Conservation (phyloP, 2,329 filamentous ascomycete species). For the Macrophomina tecta region DNA sequence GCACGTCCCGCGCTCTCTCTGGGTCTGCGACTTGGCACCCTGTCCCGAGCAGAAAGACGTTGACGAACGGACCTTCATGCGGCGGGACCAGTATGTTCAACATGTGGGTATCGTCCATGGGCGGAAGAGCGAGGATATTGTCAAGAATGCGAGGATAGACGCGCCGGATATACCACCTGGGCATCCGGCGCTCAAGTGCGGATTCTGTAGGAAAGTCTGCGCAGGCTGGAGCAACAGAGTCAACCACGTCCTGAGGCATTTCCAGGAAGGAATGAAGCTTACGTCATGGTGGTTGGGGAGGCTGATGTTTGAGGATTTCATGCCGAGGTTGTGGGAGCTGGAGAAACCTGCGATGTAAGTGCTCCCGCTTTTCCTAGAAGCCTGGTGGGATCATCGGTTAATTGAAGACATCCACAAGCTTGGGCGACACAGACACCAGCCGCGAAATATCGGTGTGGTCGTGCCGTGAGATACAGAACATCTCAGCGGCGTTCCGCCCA, state of each 20-base stretch:
- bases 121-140: background rate
- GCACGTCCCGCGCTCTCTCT: background rate
- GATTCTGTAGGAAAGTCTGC: background rate
- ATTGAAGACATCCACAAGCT: background rate
- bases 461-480: background rate
- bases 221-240: background rate
- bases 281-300: background rate
- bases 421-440: background rate
- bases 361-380: background rate
- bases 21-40: background rate
- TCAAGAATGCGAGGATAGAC: background rate
- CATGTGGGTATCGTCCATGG: background rate
- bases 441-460: background rate
- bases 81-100: background rate
- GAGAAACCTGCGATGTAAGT: background rate
- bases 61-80: background rate
- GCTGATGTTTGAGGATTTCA: background rate
- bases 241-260: background rate
- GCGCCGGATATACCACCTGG: background rate
- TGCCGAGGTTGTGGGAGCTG: background rate
- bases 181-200: background rate
- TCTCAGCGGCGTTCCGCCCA: background rate
- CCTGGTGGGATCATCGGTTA: background rate
- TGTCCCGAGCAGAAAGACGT: background rate
- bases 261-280: background rate